A percentile compares a stretch with the other conserved stretches of the same genome.
phyloP scores from a whole-genome alignment of 768 basidiomycete species.

The Lactarius evosmus region DNA sequence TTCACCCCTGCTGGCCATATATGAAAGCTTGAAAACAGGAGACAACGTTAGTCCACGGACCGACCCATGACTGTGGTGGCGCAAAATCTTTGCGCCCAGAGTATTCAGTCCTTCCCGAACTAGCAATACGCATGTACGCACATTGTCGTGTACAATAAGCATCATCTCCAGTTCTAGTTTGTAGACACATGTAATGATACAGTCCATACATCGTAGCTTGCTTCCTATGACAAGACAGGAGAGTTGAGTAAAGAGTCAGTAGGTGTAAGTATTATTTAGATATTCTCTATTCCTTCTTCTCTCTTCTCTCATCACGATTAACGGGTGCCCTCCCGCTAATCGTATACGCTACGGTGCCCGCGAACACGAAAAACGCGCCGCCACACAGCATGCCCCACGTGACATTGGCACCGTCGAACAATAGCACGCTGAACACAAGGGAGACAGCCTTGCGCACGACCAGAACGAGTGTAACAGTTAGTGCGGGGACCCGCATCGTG shows the following conservation, averaged over 20 bases:
- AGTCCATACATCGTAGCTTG: too few relatives aligned
- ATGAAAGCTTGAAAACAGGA: not conserved
- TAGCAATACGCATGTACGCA: too few relatives aligned
- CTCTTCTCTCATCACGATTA: conserved; percentile 22
- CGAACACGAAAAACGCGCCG: conserved; percentile 64
- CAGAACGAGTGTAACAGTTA: conserved; percentile 76
- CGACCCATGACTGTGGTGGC: too few relatives aligned
- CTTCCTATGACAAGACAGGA: too few relatives aligned
- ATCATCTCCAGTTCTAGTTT: not conserved
- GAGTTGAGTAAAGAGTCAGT: not conserved
- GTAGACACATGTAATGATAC: too few relatives aligned
- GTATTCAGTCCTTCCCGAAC: too few relatives aligned
- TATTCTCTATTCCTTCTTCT: conserved; percentile 19
- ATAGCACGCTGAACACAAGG: conserved; percentile 62
- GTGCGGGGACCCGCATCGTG: conserved; percentile 67
- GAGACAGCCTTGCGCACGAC: conserved; percentile 81
- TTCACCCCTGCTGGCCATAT: not conserved
- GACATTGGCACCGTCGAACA: conserved; percentile 41
- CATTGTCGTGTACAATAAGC: too few relatives aligned
- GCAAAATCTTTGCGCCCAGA: too few relatives aligned
- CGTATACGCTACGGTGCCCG: conserved; percentile 71
- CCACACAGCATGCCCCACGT: conserved; percentile 53
- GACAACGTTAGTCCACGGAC: not conserved
- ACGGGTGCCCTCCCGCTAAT: conserved; percentile 31
- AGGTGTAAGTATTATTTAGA: not conserved